Base-by-base conservation (phyloP, 768 basidiomycete species). In the Paxillus ammoniavirescens region DNA sequence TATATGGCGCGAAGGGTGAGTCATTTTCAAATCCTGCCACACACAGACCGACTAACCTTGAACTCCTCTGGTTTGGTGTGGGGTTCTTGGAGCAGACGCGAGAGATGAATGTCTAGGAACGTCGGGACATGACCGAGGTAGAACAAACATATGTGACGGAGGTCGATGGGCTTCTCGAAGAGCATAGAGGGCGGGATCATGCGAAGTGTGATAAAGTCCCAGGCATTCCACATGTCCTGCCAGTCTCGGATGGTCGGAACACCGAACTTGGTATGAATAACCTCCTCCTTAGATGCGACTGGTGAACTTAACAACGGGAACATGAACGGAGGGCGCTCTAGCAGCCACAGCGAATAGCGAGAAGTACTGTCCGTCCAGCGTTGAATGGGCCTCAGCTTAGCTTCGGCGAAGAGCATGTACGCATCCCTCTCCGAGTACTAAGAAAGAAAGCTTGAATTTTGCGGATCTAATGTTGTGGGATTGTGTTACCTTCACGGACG, bases 81-180 rank as follows among this genome's bases (percentile, higher is more conserved):
- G 1, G 86, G 82, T 61, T 94, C 89, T 38, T 82, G 65, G 47
- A 97, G 68, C 12, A 93, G 70, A 46, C 79, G 77, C 3, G 91
- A 90, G 45, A 96, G 71, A 64, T 96, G 89, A 21, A 97, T 97
- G 63, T 97, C 95, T 57, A 95, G 70, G 75, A 96, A 97, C 17
- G 91, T 79, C 2, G 93, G 93, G 43, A 98, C 93, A 67, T 98
- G 97, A 0, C 96, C 96, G 12, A 92, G 65, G 70, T 98, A 98
- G 73, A 99, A 99, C n/a, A 98, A 78, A 64, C 93, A 96, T 52
- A 96, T 93, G 69, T 98, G 95, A 30, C 97, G 81, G 43, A 98
- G 75, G 64, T 97, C 87, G 56, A 98, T 98, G 3, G 96, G 95
- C 66, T 91, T 96, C 66, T 90, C 77, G 66, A 86, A 86, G 23